Evolutionary conservation across 164 flowering plant species (phyloP).

Genomic region (Magnolia officinalis): DNA sequence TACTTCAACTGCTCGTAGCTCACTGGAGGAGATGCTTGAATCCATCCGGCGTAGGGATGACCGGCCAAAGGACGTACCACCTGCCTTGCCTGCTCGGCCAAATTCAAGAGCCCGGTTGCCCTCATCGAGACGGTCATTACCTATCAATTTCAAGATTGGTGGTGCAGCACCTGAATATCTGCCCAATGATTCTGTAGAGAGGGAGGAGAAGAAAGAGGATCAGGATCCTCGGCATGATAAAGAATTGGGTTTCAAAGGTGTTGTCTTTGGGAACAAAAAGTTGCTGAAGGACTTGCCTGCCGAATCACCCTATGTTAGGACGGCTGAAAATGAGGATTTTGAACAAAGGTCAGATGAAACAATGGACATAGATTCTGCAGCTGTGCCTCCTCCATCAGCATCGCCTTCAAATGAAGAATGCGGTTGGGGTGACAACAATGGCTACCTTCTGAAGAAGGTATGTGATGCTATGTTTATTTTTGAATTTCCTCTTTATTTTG

Average conservation of each 20-base stretch:
- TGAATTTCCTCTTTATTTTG: not conserved
- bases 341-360: conserved; percentile 18
- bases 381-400: conserved; percentile 9
- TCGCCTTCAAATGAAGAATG: conserved; percentile 23
- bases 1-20: conserved; percentile 47
- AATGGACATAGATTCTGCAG: conserved; percentile 12
- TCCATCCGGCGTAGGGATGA: conserved; percentile 61
- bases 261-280: conserved; percentile 50
- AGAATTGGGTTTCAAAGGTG: conserved; percentile 29
- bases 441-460: conserved; percentile 76
- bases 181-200: conserved; percentile 18
- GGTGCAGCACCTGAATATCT: conserved; percentile 9
- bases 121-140: conserved; percentile 50
- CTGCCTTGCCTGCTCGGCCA: conserved; percentile 83
- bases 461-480: not conserved
- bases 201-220: conserved; percentile 36
- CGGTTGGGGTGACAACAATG: conserved; percentile 49
- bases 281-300: conserved; percentile 25
- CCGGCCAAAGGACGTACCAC: conserved; percentile 71
- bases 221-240: conserved; percentile 16
- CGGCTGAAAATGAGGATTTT: conserved; percentile 13
- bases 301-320: conserved; percentile 44
- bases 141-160: conserved; percentile 40
- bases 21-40: conserved; percentile 93
- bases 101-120: conserved; percentile 68